Evolutionary conservation across 2,329 filamentous ascomycete genomes (phyloP), one percentile per base, ranked within the genome.

Genomic region (Lecanosticta acicola): DNA sequence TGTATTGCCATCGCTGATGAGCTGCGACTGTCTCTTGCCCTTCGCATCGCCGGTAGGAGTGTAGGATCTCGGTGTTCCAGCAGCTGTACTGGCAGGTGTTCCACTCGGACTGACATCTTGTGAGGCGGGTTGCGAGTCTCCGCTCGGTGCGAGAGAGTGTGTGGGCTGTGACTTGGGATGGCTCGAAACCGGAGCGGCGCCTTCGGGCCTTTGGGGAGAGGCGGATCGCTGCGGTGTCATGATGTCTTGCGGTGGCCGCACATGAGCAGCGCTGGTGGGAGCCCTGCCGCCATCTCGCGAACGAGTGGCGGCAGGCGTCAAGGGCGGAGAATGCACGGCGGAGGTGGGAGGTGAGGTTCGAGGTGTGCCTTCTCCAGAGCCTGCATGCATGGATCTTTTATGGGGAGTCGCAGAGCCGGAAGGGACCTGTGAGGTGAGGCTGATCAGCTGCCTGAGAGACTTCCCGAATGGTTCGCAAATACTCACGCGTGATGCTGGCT

Each of bases 401-500:
- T 49, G 49, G 18, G 63, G 68, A 24, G 68, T 68, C 21, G 63
- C 49, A 56, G 66, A 62, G 39, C 68, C 69, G 41, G 81, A 83
- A 18, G 69, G 66, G 21, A 71, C 70, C 70, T 73, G 53, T 39
- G 32, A 43, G 35, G 50, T 32, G 44, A 54, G 46, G 40, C 51
- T 33, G 59, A 51, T 36, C 18, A 51, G 39, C 49, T 32, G 57
- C 55, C 47, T 35, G 19, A 33, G 20, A 41, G 34, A 10, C 24
- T 29, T 29, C 11, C 24, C 24, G 24, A 29, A 11, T 7, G 5
- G 24, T 29, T 29, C 11, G 36, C n/a, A 14, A 33, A 41, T 56
- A 78, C 84, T 69, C 81, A 91, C 87, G 69, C 87, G 79, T 37
- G 87, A 91, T 24, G 80, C 77, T 32, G 93, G 91, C 49, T 96